Conservation (phyloP, 257 asterid genomes). For the Solanum dulcamara region DNA sequence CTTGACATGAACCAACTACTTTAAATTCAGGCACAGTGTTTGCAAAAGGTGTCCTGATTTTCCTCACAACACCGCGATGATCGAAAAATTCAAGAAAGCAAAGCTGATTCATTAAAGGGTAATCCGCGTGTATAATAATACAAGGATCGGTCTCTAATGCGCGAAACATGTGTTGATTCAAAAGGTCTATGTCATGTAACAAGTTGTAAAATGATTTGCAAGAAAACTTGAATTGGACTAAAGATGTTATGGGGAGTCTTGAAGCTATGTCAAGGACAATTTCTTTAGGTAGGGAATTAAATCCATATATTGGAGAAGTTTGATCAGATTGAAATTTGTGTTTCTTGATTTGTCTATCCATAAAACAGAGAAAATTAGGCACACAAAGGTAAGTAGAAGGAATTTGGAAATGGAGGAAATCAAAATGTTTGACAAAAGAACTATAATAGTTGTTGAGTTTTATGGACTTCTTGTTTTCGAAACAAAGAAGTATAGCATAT, state of each 20-base stretch:
- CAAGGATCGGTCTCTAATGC: background rate
- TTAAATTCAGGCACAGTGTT: slow-evolving; percentile 26
- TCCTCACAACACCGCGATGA: background rate
- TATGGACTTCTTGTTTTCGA: background rate
- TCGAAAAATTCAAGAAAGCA: slow-evolving; percentile 17
- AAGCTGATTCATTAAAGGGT: slow-evolving; percentile 22
- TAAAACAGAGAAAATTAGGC: background rate
- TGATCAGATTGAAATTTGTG: background rate
- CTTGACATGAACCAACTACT: background rate
- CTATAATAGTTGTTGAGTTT: background rate
- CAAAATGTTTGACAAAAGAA: background rate
- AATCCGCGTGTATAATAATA: background rate
- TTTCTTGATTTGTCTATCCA: background rate
- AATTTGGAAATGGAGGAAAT: background rate
- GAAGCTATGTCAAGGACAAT: background rate
- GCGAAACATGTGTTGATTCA: background rate
- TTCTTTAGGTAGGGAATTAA: slow-evolving; percentile 18
- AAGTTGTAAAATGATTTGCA: slow-evolving; percentile 4
- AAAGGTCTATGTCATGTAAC: slow-evolving; percentile 16
- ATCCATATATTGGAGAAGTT: background rate
- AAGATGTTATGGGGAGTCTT: background rate
- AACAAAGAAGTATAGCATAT: background rate
- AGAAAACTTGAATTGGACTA: slow-evolving; percentile 15
- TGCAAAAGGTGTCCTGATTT: slow-evolving; percentile 14
- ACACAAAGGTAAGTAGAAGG: background rate